phyloP scores from a whole-genome alignment of 75 land plant genomes.

The Gnetum montanum region DNA sequence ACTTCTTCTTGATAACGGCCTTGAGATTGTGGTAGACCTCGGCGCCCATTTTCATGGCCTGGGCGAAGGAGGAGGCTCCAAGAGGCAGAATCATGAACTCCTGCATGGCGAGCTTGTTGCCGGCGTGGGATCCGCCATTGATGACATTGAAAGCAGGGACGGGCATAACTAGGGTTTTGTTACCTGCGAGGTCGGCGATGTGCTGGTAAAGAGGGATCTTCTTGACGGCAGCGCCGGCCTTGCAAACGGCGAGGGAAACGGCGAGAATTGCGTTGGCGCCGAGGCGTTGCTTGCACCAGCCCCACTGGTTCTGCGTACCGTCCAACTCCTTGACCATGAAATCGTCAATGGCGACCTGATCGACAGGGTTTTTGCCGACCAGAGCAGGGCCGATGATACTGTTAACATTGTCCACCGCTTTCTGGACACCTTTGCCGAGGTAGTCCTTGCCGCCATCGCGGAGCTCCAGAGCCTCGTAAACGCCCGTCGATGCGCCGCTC shows the following conservation, averaged over 20 bases:
- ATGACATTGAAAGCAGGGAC: conserved; percentile 99
- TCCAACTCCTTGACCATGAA: conserved; percentile 94
- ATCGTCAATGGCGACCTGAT: conserved; percentile 80
- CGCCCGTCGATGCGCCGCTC: conserved; percentile 91
- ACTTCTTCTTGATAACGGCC: conserved; percentile 95
- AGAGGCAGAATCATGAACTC: conserved; percentile 97
- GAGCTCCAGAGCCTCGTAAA: conserved; percentile 89
- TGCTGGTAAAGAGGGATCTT: conserved; percentile 95
- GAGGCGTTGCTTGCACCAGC: conserved; percentile 99
- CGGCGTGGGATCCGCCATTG: conserved; percentile 99
- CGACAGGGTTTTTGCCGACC: conserved; percentile 92
- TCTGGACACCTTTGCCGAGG: conserved; percentile 84
- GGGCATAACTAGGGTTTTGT: conserved; percentile 77
- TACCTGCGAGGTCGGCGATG: conserved; percentile 93
- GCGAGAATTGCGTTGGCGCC: conserved; percentile 98
- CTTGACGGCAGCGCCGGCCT: conserved; percentile 76
- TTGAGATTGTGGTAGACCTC: conserved; percentile 93
- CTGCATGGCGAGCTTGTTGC: conserved; percentile 98
- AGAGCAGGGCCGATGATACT: conserved; percentile 83
- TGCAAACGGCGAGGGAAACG: conserved; percentile 95
- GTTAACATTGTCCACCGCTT: conserved; percentile 93
- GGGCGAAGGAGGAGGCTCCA: conserved; percentile 89
- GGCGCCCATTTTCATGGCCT: conserved; percentile 98
- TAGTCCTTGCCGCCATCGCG: conserved; percentile 95
- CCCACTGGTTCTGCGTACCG: conserved; percentile 96